Conservation (phyloP, 345 rosid genomes). For the Acer saccharum region DNA sequence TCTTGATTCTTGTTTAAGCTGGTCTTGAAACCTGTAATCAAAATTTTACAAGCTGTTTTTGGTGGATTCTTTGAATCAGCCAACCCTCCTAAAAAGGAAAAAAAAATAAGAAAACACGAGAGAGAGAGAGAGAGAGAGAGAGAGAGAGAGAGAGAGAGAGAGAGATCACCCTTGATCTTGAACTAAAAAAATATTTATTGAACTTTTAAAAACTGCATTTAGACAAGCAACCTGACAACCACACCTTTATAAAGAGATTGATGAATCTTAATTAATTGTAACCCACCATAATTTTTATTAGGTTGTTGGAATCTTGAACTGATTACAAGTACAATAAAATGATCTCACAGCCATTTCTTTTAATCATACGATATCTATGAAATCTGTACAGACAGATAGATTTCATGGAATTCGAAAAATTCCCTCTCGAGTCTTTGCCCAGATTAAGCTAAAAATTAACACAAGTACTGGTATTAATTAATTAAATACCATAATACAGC, state of each 20-base stretch:
- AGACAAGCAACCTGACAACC: conserved; percentile 20
- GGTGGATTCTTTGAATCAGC: conserved; percentile 26
- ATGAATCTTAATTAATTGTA: conserved; percentile 25
- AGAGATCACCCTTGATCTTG: conserved; percentile 13
- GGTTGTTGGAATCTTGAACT: conserved; percentile 26
- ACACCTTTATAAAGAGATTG: neutral
- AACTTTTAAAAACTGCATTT: conserved; percentile 18
- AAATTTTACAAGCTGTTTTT: conserved; percentile 24
- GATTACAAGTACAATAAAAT: conserved; percentile 20
- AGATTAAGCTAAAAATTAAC: conserved; percentile 21
- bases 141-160: neutral
- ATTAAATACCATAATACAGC: neutral
- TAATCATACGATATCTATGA: neutral
- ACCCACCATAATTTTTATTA: conserved; percentile 20
- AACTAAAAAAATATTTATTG: neutral
- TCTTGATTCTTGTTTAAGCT: conserved; percentile 45
- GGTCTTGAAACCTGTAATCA: conserved; percentile 74
- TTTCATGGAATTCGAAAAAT: conserved; percentile 42
- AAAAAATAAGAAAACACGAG: neutral
- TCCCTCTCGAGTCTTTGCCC: conserved; percentile 23
- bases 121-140: conserved; percentile 18
- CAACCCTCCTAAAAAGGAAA: neutral
- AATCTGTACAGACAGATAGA: conserved; percentile 15
- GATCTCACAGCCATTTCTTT: conserved; percentile 4
- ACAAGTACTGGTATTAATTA: neutral